phyloP scores from a whole-genome alignment of 2,329 filamentous ascomycete species.

The Cercospora nicotianae region DNA sequence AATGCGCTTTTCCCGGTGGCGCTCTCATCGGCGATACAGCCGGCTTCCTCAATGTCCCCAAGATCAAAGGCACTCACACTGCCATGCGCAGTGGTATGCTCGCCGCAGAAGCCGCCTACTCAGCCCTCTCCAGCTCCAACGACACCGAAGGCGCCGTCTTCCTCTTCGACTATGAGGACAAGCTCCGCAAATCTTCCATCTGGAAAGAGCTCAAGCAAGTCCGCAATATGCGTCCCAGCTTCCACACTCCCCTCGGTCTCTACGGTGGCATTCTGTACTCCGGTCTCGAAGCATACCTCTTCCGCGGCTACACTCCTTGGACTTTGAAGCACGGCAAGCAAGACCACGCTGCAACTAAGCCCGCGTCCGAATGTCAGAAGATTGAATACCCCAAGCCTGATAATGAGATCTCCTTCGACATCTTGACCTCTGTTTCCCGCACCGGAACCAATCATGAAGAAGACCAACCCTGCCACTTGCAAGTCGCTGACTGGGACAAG shows the following conservation, averaged over 20 bases:
- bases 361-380: slow-evolving; percentile 75
- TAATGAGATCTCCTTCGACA: slow-evolving; percentile 91
- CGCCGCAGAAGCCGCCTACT: slow-evolving; percentile 85
- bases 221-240: slow-evolving; percentile 95
- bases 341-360: slow-evolving; percentile 77
- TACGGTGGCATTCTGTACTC: slow-evolving; percentile 92
- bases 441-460: slow-evolving; percentile 99
- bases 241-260: slow-evolving; percentile 81
- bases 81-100: slow-evolving; percentile 98
- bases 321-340: slow-evolving; percentile 80
- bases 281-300: slow-evolving; percentile 82
- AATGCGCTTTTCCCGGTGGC: slow-evolving; percentile 92
- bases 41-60: slow-evolving; percentile 94
- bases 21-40: slow-evolving; percentile 95
- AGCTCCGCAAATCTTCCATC: slow-evolving; percentile 79
- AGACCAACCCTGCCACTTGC: slow-evolving; percentile 93
- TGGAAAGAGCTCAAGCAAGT: slow-evolving; percentile 95
- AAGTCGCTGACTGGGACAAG: slow-evolving; percentile 92
- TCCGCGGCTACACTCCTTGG: slow-evolving; percentile 86
- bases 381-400: slow-evolving; percentile 98
- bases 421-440: slow-evolving; percentile 88
- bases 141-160: slow-evolving; percentile 71
- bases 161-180: slow-evolving; percentile 90
- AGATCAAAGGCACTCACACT: slow-evolving; percentile 97
- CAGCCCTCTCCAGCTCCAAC: slow-evolving; percentile 61